Evolutionary conservation across 2,329 filamentous ascomycete genomes (phyloP), one percentile per base, ranked within the genome.

Genomic region (Daldinia sp.): DNA sequence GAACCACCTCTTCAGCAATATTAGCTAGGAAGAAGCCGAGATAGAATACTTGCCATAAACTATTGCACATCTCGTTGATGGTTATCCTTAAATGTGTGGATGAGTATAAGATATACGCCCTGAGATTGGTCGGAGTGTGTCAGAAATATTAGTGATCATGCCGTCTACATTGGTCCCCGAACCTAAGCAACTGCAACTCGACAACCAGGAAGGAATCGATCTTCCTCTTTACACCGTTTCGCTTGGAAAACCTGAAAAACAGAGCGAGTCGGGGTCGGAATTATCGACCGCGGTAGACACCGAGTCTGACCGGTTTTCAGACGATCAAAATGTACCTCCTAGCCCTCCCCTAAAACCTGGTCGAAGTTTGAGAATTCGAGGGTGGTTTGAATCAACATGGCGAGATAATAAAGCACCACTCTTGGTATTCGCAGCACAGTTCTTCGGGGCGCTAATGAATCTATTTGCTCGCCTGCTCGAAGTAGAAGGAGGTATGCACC

Each of bases 401-500:
- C 73, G 2, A 73, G 80, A 71, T 55, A 93, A 95, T 71, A 89
- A 90, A 68, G 91, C 91, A 1, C 83, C 94, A 17, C 80, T 90
- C 19, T 81, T 93, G 43, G 91, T 97, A 41, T 80, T 93, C 15
- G 64, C 89, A 2, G 85, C 92, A 0, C 93, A 96, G 76, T 80
- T 95, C 32, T 97, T 97, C 70, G 92, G 90, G 1, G 88, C 90
- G 0, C 77, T 91, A 53, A 97, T 97, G 94, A 96, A 95, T 74
- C 86, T 96, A 8, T 87, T 88, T 37, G 91, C 92, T 0, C 84
- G 93, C 17, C 76, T 94, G 9, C 80, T 97, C 35, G 92, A 96
- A 74, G 82, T 90, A 15, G 68, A 60, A 11, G 82, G 88, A 47
- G 87, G 87, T 1, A 89, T 96, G 81, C 87, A 95, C 79, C 92